Percentiles rank a stretch among this genome's conserved stretches.
Conservation (phyloP, 768 basidiomycete species). For the Podaxis sp. region DNA sequence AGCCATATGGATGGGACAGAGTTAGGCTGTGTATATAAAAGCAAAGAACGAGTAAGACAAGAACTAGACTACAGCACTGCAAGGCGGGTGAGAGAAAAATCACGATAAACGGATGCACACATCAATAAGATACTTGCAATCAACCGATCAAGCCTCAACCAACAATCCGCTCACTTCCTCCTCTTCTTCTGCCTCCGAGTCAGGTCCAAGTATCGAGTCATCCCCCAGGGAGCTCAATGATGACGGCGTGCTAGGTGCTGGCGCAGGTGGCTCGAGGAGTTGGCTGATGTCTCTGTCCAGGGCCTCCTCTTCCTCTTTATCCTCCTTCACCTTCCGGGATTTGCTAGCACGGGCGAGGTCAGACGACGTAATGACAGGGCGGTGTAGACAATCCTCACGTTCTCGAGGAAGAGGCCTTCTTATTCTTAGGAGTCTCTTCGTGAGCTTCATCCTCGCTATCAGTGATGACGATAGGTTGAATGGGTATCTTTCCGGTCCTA, state of each 20-base stretch:
- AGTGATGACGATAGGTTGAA: slow-evolving; percentile 34
- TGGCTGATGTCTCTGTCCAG: slow-evolving; percentile 39
- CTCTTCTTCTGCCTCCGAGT: slow-evolving; percentile 44
- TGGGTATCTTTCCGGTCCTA: slow-evolving; percentile 41
- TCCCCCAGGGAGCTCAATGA: slow-evolving; percentile 24
- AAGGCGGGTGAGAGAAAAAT: not conserved
- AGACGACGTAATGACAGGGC: not conserved
- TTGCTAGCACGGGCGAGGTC: not conserved
- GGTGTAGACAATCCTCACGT: not conserved
- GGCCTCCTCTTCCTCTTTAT: slow-evolving; percentile 20
- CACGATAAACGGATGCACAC: not conserved
- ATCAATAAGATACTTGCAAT: not conserved
- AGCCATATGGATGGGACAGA: too few species aligned
- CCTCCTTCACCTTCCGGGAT: slow-evolving; percentile 16
- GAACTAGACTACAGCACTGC: slow-evolving; percentile 3
- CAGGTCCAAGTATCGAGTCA: slow-evolving; percentile 49
- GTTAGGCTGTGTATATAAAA: not conserved
- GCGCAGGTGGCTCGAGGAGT: slow-evolving; percentile 31
- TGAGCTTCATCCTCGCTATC: slow-evolving; percentile 33
- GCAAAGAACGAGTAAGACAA: not conserved
- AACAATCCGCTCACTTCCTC: slow-evolving; percentile 53
- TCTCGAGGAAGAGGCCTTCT: not conserved
- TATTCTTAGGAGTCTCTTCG: not conserved
- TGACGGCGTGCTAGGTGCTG: slow-evolving; percentile 13
- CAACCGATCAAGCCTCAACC: slow-evolving; percentile 27